Evolutionary conservation across 2,329 filamentous ascomycete genomes (phyloP).

Genomic region (Cytospora paraplurivora): DNA sequence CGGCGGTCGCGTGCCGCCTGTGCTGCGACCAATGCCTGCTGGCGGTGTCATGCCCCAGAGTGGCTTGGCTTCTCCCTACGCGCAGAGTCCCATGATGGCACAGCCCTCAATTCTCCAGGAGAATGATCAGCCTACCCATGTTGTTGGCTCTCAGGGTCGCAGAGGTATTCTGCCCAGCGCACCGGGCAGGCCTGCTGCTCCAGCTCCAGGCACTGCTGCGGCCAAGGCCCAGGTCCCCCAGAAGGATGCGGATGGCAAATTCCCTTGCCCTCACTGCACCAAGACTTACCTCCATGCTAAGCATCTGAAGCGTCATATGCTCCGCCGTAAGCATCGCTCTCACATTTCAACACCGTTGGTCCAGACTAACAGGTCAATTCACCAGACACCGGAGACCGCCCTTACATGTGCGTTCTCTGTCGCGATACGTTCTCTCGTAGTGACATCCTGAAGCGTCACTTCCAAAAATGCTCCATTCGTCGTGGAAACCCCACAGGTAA

Average conservation of each 20-base stretch:
- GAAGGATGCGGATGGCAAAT: conserved; percentile 97
- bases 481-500: conserved; percentile 81
- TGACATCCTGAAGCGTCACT: conserved; percentile 98
- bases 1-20: conserved; percentile 58
- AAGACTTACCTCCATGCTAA: conserved; percentile 98
- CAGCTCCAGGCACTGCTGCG: conserved; percentile 66
- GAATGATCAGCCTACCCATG: conserved; percentile 75
- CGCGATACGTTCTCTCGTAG: conserved; percentile 97
- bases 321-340: conserved; percentile 76
- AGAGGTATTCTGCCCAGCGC: conserved; percentile 90
- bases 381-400: conserved; percentile 91
- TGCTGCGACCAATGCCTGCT: conserved; percentile 71
- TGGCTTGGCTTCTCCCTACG: conserved; percentile 62
- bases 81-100: conserved; percentile 57
- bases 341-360: conserved; percentile 28
- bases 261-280: conserved; percentile 95
- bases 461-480: conserved; percentile 97
- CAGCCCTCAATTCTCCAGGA: conserved; percentile 57
- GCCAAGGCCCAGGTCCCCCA: conserved; percentile 84
- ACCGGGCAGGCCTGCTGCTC: conserved; percentile 79
- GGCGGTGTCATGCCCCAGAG: conserved; percentile 63
- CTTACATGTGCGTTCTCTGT: conserved; percentile 97
- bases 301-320: conserved; percentile 92
- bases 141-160: conserved; percentile 91
- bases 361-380: conserved; percentile 17